Evolutionary conservation across 148 eudicot species (phyloP).

Genomic region (Rhododendron ovatum): DNA sequence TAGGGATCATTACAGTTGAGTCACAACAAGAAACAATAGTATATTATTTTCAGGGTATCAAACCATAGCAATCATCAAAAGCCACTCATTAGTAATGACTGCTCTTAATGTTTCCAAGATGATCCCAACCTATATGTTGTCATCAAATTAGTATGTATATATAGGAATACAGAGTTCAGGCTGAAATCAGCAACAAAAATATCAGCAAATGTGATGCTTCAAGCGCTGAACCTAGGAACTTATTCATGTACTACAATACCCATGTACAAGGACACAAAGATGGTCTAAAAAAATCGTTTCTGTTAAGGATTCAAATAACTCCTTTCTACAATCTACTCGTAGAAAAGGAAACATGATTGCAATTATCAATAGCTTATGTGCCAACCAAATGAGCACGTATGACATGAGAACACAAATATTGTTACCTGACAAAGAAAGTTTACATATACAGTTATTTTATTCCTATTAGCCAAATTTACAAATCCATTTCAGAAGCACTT

Average conservation of each 20-base stretch:
- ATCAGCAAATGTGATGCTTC: not conserved
- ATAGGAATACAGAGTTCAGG: not conserved
- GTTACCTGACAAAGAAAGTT: not conserved
- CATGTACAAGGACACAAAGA: not conserved
- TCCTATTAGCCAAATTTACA: not conserved
- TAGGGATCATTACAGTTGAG: constrained; percentile 1
- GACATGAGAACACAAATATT: not conserved
- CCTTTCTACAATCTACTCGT: not conserved
- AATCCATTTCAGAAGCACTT: too few relatives aligned
- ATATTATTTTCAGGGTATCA: not conserved
- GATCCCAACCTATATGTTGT: not conserved
- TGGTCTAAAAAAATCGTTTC: not conserved
- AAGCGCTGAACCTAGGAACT: not conserved
- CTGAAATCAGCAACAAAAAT: not conserved
- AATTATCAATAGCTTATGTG: not conserved
- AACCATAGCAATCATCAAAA: not conserved
- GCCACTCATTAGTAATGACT: not conserved
- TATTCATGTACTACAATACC: not conserved
- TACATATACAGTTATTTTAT: not conserved
- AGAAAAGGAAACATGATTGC: not conserved
- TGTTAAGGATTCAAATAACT: not conserved
- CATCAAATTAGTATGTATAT: not conserved
- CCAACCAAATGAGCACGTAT: not conserved
- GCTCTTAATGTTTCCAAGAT: not conserved
- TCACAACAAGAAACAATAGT: not conserved